Evolutionary conservation across 2,329 filamentous ascomycete genomes (phyloP).

Genomic region (Emmonsiellopsis sp.): DNA sequence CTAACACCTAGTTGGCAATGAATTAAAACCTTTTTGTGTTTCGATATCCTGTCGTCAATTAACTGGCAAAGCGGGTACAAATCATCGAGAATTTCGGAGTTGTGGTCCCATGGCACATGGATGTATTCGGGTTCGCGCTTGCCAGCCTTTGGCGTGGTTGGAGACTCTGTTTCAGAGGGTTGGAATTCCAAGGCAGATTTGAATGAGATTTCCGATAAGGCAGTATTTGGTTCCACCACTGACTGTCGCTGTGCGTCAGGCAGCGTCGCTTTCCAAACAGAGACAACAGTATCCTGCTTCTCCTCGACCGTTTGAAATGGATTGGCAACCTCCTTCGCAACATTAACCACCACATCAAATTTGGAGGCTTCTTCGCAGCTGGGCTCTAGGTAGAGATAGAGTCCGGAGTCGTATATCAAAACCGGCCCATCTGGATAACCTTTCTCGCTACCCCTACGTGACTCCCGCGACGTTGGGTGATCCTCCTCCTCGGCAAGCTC

Average conservation of each 20-base stretch:
- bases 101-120: constrained; percentile 59
- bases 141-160: constrained; percentile 24
- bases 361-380: constrained; percentile 49
- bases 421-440: constrained; percentile 58
- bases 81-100: constrained; percentile 58
- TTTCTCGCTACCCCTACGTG: constrained; percentile 52
- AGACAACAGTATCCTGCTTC: constrained; percentile 32
- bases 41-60: constrained; percentile 50
- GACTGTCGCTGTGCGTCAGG: constrained; percentile 24
- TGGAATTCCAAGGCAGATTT: constrained; percentile 42
- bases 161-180: constrained; percentile 19
- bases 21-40: constrained; percentile 52
- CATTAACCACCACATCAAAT: constrained; percentile 57
- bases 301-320: constrained; percentile 38
- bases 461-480: constrained; percentile 38
- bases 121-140: constrained; percentile 51
- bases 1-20: constrained; percentile 59
- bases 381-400: constrained; percentile 56
- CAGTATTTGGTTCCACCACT: constrained; percentile 35
- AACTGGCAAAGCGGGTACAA: constrained; percentile 50
- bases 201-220: constrained; percentile 37
- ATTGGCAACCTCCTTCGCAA: constrained; percentile 56
- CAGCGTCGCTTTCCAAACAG: constrained; percentile 41
- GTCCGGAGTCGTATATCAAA: constrained; percentile 52
- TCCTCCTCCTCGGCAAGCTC: constrained; percentile 46